These are phyloP conservation scores for Camellia oleifera DNA, from an alignment of 179 eudicot species.

Conservation along the genomic window DNA sequence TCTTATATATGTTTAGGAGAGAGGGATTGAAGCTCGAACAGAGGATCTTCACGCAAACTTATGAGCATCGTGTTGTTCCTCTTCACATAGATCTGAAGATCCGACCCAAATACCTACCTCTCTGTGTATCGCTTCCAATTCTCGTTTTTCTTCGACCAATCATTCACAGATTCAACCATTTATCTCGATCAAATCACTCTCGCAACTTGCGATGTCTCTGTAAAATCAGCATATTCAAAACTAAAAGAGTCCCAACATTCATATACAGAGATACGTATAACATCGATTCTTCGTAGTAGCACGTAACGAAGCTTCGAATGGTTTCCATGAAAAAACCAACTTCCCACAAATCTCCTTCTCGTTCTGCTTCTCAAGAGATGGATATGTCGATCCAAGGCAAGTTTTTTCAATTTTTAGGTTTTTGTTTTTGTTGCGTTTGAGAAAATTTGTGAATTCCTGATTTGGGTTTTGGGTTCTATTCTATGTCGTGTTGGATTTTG, in stretches of 20 bases:
- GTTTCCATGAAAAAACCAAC: constrained; percentile 38
- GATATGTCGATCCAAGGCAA: constrained; percentile 33
- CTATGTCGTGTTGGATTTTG: not conserved
- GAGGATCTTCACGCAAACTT: not conserved
- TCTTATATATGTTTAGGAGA: not conserved
- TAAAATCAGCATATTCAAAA: not conserved
- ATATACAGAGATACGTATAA: not conserved
- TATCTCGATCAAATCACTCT: not conserved
- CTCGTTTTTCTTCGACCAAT: not conserved
- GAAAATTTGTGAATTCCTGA: not conserved
- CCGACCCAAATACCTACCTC: not conserved
- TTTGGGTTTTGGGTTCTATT: not conserved
- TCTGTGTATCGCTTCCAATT: not conserved
- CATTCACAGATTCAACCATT: not conserved
- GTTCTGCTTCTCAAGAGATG: constrained; percentile 24
- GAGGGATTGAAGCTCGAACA: not conserved
- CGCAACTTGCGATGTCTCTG: not conserved
- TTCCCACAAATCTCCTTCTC: constrained; percentile 32
- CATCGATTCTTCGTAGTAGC: not conserved
- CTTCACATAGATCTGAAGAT: constrained; percentile 8
- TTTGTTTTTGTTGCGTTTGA: not conserved
- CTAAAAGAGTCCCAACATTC: not conserved
- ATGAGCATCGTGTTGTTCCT: not conserved
- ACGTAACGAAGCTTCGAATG: constrained; percentile 25
- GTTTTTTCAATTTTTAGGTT: not conserved